These are phyloP conservation scores for Diplodia intermedia DNA, from an alignment of 2,329 filamentous ascomycete genomes.

Conservation along the genomic window DNA sequence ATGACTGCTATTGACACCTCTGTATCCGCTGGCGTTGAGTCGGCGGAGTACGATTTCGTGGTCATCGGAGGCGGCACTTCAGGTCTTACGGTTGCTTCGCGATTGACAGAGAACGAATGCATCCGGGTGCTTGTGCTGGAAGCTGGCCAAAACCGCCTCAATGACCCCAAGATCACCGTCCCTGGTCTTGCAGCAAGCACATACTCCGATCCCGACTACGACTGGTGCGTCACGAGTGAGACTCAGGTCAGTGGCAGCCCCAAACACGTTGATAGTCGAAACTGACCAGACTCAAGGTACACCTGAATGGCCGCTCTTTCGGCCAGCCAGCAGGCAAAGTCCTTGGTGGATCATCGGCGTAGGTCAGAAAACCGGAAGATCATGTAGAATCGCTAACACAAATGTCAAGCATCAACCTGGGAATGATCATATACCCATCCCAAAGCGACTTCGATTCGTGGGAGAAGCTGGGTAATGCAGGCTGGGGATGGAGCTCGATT, in stretches of 20 bases:
- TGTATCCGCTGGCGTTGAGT: neutral
- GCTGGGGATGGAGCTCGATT: slow-evolving; percentile 37
- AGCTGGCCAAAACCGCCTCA: slow-evolving; percentile 38
- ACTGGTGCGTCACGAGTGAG: slow-evolving; percentile 44
- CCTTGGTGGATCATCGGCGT: slow-evolving; percentile 40
- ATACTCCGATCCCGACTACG: slow-evolving; percentile 42
- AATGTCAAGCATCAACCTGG: slow-evolving; percentile 41
- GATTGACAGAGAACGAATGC: slow-evolving; percentile 39
- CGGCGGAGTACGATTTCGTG: slow-evolving; percentile 23
- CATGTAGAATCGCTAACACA: neutral
- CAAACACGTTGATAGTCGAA: slow-evolving; percentile 25
- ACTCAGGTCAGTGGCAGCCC: slow-evolving; percentile 40
- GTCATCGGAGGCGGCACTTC: slow-evolving; percentile 36
- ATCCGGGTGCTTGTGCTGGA: slow-evolving; percentile 37
- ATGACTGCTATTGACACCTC: neutral
- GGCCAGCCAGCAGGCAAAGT: slow-evolving; percentile 25
- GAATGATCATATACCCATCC: slow-evolving; percentile 20
- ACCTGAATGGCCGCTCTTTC: slow-evolving; percentile 27
- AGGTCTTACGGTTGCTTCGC: slow-evolving; percentile 35
- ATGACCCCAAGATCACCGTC: slow-evolving; percentile 41
- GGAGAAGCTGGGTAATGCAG: slow-evolving; percentile 40
- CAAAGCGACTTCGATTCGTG: slow-evolving; percentile 24
- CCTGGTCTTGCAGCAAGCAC: slow-evolving; percentile 38
- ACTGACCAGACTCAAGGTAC: slow-evolving; percentile 1
- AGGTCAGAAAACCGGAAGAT: neutral